Base-by-base conservation (phyloP, 1,284 basidiomycete species). In the Naganishia sp. region DNA sequence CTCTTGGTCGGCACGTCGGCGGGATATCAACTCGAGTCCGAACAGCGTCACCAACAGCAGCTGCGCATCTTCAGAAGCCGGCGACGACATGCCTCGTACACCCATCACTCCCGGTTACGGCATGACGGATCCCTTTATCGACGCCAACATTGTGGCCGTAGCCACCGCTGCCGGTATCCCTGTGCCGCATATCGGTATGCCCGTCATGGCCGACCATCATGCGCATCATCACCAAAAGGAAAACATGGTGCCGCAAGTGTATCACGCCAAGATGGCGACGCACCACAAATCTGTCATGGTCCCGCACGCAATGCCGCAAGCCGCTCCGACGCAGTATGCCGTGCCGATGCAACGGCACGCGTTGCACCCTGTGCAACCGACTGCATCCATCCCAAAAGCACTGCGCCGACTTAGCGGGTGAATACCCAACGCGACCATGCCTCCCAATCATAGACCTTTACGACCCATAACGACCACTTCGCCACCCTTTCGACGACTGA, bases 11-110 rank as follows among this genome's bases (percentile, higher is more conserved):
- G 50, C 48, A 39, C 59, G 67, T 25, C 75, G 75, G 16, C 77
- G 72, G 74, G 66, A 72, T 13, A 70, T 71, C 33, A 72, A 71
- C 52, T 77, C 77, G 49, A 76, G 76, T 18, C 70, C 70, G 16
- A 71, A 72, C 50, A 73, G 72, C 42, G 75, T 72, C 28, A 72
- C 72, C 63, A 48, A 61, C 49, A 52, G 48, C 39, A 77, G 75
- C 39, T 77, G 77, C 63, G 71, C 77, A 1, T 78, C 78, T 0
- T 78, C 77, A 18, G 78, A 80, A 63, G 76, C 76, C 9, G 78
- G 78, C 44, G 78, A 79, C 65, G 78, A 79, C 53, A 69, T 72
- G 25, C 78, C 78, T 33, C 70, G 77, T 39, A 79, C 77, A 10
- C 79, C 79, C 13, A 75, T 78, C 72, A 79, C 79, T 9, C 78